Evolutionary conservation across 352 stramenopile genomes (phyloP).

Genomic region (Globisporangium orthogonon): DNA sequence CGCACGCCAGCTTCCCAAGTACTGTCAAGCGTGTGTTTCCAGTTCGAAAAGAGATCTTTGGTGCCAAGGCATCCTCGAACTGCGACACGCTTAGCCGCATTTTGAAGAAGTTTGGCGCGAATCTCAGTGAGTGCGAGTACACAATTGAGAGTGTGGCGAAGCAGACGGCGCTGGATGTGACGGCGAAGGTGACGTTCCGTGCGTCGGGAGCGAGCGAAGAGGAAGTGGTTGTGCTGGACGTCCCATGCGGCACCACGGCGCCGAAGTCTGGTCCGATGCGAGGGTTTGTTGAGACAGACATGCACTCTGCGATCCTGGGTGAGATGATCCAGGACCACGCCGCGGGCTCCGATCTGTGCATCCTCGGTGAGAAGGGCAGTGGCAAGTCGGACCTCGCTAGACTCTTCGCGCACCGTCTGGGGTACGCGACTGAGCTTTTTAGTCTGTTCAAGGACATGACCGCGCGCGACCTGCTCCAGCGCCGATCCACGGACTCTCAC

Average conservation of each 20-base stretch:
- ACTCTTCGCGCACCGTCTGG: constrained; percentile 61
- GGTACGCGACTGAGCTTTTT: constrained; percentile 87
- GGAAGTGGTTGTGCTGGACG: constrained; percentile 20
- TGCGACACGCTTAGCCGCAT: constrained; percentile 48
- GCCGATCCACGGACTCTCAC: constrained; percentile 75
- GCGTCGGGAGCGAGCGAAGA: constrained; percentile 3
- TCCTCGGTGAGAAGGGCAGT: constrained; percentile 77
- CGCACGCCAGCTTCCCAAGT: constrained; percentile 25
- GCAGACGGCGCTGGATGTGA: constrained; percentile 9
- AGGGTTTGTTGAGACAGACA: constrained; percentile 55
- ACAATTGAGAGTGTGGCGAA: constrained; percentile 31
- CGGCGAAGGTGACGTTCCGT: constrained; percentile 20
- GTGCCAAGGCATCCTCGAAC: constrained; percentile 30
- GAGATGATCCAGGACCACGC: constrained; percentile 81
- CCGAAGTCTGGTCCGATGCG: constrained; percentile 20
- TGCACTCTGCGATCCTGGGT: constrained; percentile 38
- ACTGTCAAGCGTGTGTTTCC: constrained; percentile 51
- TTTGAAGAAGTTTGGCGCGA: constrained; percentile 36
- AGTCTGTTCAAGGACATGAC: constrained; percentile 93
- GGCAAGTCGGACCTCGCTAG: constrained; percentile 75
- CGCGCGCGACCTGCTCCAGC: constrained; percentile 88
- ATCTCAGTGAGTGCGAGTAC: constrained; percentile 23
- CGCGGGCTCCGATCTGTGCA: constrained; percentile 66
- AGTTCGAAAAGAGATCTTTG: constrained; percentile 38
- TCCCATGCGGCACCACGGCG: constrained; percentile 30